Evolutionary conservation across 192 early-diverging fungal species (phyloP), one percentile per base, ranked within the genome.

Genomic region (Coemansia aciculifera): DNA sequence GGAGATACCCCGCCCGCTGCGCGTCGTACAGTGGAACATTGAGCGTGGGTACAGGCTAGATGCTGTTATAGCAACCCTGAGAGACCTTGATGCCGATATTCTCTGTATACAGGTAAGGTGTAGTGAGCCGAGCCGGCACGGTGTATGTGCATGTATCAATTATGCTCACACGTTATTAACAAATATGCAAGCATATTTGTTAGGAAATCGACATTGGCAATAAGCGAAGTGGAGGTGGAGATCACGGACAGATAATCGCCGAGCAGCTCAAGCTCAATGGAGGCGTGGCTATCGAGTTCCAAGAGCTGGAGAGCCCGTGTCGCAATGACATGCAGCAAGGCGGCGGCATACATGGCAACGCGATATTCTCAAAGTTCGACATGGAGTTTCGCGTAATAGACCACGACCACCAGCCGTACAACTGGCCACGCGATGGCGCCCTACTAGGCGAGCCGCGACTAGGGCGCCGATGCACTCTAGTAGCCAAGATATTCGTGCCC

Each of bases 291-390:
- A 85, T 87, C 31, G 92, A 93, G 80, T 93, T 93, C 63, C 78
- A 85, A 65, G 92, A 93, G 62, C 67, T 93, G 13, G 87, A 81
- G 17, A 87, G 86, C 48, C 84, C 89, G 3, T 72, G 79, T 3
- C 77, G 92, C 42, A 71, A 63, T 6, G 66, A 77, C 51, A 64
- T 71, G 5, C 86, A 90, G 67, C 89, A 90, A 75, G 92, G 92
- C 40, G 92, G 92, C 15, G 92, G 92, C 2, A 69, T 92, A 9
- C 92, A 93, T 66, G 92, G 90, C 13, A 93, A 93, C 68, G 92
- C 90, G 1, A 87, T 93, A 15, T 82, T 87, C 51, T 87, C 89
- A 1, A 87, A 82, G 63, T 86, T 86, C 76, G 86, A 87, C 51
- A 77, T 93, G 73, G 63, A 68, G 2, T 85, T 88, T 54, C 73